Percentiles rank a stretch among this genome's conserved stretches.
Conservation (phyloP, 495 filamentous ascomycete genomes). For the Hyaloscypha finlandica region DNA sequence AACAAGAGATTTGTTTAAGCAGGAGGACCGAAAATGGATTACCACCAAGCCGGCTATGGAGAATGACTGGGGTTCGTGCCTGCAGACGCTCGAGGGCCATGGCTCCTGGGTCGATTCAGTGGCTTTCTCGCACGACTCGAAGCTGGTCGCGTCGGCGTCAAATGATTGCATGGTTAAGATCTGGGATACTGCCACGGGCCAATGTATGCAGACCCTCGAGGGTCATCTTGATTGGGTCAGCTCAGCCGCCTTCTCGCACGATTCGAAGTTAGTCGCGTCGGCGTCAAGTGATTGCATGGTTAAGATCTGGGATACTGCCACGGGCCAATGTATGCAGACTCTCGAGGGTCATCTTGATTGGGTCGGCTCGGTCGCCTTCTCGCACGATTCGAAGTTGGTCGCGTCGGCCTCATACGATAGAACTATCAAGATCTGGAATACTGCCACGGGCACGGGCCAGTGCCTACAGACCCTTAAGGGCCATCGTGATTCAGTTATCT, state of each 20-base stretch:
- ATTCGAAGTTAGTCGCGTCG: no score
- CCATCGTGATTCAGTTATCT: constrained; percentile 25
- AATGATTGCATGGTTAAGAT: not conserved
- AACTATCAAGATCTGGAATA: not conserved
- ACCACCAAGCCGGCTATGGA: constrained; percentile 5
- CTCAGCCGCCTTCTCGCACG: no score
- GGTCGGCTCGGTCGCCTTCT: no score
- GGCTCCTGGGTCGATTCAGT: constrained; percentile 4
- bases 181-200: not conserved
- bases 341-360: not conserved
- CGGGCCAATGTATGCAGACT: no score
- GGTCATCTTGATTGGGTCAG: no score
- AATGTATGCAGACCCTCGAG: constrained; percentile 10
- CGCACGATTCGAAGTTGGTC: no score
- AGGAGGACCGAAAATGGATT: constrained; percentile 10
- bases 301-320: no score
- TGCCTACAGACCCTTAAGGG: constrained; percentile 30
- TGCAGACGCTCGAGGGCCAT: constrained; percentile 34
- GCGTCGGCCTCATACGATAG: no score
- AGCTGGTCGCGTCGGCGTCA: constrained; percentile 37
- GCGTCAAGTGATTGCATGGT: no score
- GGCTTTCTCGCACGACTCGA: not conserved
- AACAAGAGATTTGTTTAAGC: constrained; percentile 14
- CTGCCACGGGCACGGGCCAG: constrained; percentile 5
- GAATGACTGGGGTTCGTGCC: constrained; percentile 21